These are phyloP conservation scores for Rhododendron simsii DNA, from an alignment of 148 eudicot genomes.

Conservation along the genomic window DNA sequence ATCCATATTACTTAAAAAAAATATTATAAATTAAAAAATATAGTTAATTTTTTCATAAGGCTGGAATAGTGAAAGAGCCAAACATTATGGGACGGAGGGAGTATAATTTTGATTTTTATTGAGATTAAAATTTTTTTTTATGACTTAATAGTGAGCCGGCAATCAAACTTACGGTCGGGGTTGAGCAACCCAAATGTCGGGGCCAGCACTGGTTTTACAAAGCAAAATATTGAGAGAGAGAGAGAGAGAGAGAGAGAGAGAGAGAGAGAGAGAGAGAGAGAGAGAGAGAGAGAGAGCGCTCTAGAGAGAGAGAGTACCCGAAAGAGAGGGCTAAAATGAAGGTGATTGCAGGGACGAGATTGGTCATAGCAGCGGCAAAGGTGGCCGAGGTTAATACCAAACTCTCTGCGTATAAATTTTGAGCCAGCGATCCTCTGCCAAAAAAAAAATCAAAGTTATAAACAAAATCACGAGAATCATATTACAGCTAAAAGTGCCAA, in stretches of 20 bases:
- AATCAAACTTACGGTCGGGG: too few relatives aligned
- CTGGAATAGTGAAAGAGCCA: too few relatives aligned
- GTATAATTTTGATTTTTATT: too few relatives aligned
- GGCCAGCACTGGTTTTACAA: too few relatives aligned
- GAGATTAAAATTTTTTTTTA: too few relatives aligned
- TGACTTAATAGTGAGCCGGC: too few relatives aligned
- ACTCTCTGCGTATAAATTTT: slow-evolving; percentile 49
- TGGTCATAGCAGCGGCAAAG: slow-evolving; percentile 54
- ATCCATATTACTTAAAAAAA: too few relatives aligned
- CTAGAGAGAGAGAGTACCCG: slow-evolving; percentile 31
- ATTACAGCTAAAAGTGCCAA: not conserved
- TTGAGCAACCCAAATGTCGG: too few relatives aligned
- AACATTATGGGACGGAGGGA: too few relatives aligned
- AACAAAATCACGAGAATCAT: not conserved
- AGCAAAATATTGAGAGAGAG: not conserved
- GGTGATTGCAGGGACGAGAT: slow-evolving; percentile 64
- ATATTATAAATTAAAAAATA: too few relatives aligned
- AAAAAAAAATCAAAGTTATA: not conserved
- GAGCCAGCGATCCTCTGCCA: slow-evolving; percentile 48
- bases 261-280: not conserved
- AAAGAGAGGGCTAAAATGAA: slow-evolving; percentile 50
- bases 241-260: not conserved
- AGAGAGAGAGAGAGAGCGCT: not conserved
- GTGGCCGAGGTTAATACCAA: slow-evolving; percentile 64
- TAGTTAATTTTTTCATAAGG: too few relatives aligned